Evolutionary conservation across 805 yeast species (phyloP).

Genomic region (Saccharomycopsis fibuligera): DNA sequence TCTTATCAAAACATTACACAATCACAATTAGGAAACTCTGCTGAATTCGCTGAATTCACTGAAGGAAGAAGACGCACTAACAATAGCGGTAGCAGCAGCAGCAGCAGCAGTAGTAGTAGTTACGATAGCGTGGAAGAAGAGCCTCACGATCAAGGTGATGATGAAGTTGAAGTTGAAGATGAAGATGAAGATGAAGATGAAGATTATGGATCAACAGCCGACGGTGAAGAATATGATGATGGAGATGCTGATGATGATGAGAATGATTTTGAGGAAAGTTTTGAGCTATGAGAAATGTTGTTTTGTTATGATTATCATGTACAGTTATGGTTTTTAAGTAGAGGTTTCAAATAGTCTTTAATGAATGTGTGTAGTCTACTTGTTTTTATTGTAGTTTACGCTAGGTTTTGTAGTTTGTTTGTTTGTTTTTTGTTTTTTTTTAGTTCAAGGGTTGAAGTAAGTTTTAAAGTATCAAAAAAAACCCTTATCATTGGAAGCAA

Average conservation of each 20-base stretch:
- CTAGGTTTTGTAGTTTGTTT: too few relatives aligned
- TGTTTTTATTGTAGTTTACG: too few relatives aligned
- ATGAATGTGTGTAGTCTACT: too few relatives aligned
- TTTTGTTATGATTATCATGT: background rate
- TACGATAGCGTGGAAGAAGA: slow-evolving; percentile 4
- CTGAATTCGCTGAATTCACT: slow-evolving; percentile 8
- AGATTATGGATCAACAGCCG: background rate
- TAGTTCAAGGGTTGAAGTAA: too few relatives aligned
- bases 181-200: slow-evolving; percentile 14
- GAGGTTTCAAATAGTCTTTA: too few relatives aligned
- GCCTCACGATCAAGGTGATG: slow-evolving; percentile 11
- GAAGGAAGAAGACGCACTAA: slow-evolving; percentile 7
- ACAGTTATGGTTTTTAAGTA: too few relatives aligned
- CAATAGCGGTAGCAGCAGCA: background rate
- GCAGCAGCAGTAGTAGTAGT: background rate
- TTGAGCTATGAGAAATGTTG: background rate
- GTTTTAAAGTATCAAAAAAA: too few relatives aligned
- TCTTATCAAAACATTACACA: slow-evolving; percentile 9
- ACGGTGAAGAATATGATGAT: slow-evolving; percentile 16
- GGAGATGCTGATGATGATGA: slow-evolving; percentile 14
- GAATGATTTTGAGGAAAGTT: slow-evolving; percentile 10
- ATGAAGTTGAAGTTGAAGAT: slow-evolving; percentile 12
- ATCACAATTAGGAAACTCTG: slow-evolving; percentile 2
- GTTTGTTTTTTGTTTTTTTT: too few relatives aligned
- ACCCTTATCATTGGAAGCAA: too few relatives aligned